A percentile compares a stretch with the other conserved stretches of the same genome.
Evolutionary conservation across 495 filamentous ascomycete species (phyloP).

Genomic region (Trichoderma gamsii): DNA sequence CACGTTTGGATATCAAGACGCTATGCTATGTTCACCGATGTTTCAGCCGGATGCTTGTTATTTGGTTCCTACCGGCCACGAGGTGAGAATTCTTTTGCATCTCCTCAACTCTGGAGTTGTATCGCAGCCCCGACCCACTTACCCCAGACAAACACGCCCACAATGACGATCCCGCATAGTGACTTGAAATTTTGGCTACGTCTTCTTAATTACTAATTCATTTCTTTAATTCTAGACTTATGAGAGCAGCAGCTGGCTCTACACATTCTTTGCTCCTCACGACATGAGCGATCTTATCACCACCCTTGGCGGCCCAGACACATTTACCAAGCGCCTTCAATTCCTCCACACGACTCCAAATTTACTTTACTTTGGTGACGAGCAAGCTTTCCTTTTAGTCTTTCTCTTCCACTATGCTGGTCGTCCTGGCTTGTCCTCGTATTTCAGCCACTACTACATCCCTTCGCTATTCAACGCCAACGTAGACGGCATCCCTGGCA

Average conservation of each 20-base stretch:
- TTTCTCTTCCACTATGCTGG: slow-evolving; percentile 64
- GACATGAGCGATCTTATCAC: slow-evolving; percentile 54
- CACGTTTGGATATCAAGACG: slow-evolving; percentile 65
- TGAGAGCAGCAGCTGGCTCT: slow-evolving; percentile 13
- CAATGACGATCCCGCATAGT: no score
- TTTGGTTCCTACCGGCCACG: slow-evolving; percentile 9
- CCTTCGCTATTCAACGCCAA: slow-evolving; percentile 55
- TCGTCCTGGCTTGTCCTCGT: slow-evolving; percentile 53
- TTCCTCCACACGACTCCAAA: slow-evolving; percentile 53
- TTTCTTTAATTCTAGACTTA: background rate
- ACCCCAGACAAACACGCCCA: no score
- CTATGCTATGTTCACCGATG: slow-evolving; percentile 49
- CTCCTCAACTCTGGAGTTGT: background rate
- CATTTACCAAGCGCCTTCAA: slow-evolving; percentile 51
- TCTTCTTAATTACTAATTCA: background rate
- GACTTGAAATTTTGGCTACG: no score
- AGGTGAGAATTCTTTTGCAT: background rate
- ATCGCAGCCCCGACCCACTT: no score
- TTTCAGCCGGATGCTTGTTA: background rate
- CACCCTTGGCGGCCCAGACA: slow-evolving; percentile 47
- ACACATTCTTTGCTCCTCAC: slow-evolving; percentile 46
- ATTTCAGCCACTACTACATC: slow-evolving; percentile 57
- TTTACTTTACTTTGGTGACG: slow-evolving; percentile 59
- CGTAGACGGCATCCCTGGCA: slow-evolving; percentile 54
- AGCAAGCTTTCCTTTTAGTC: slow-evolving; percentile 58